Conservation (phyloP, 140 eudicot genomes). For the Anethum foeniculum region DNA sequence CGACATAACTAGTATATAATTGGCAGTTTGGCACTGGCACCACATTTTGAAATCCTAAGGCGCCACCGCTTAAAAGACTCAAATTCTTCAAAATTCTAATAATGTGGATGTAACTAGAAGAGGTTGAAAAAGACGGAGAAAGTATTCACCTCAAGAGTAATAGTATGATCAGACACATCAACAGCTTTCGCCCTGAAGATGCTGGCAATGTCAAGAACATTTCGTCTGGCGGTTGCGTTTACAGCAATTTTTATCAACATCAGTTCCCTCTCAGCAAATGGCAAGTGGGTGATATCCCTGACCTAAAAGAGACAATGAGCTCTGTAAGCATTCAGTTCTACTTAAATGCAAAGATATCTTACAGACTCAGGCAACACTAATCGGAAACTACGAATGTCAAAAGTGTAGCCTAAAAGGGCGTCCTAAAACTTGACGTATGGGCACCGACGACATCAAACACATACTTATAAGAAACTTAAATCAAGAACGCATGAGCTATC, state of each 20-base stretch:
- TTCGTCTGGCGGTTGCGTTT: slow-evolving; percentile 84
- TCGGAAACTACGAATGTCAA: not conserved
- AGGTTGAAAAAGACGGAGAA: slow-evolving; percentile 1
- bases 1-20: not conserved
- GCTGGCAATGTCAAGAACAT: slow-evolving; percentile 95
- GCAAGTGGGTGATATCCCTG: slow-evolving; percentile 67
- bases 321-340: not conserved
- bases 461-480: not conserved
- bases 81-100: not conserved
- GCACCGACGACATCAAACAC: not conserved
- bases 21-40: not conserved
- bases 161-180: slow-evolving; percentile 96
- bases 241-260: slow-evolving; percentile 95
- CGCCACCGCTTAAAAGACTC: not conserved
- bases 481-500: not conserved
- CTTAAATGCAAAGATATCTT: not conserved
- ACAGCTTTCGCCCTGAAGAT: slow-evolving; percentile 96
- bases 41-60: not conserved
- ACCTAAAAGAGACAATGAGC: slow-evolving; percentile 44
- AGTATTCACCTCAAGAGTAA: slow-evolving; percentile 74
- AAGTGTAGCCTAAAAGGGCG: not conserved
- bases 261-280: slow-evolving; percentile 94
- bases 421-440: not conserved
- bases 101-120: not conserved
- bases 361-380: not conserved